These are phyloP conservation scores for Solanum hybrid DNA, from an alignment of 305 asterid genomes.

Conservation along the genomic window DNA sequence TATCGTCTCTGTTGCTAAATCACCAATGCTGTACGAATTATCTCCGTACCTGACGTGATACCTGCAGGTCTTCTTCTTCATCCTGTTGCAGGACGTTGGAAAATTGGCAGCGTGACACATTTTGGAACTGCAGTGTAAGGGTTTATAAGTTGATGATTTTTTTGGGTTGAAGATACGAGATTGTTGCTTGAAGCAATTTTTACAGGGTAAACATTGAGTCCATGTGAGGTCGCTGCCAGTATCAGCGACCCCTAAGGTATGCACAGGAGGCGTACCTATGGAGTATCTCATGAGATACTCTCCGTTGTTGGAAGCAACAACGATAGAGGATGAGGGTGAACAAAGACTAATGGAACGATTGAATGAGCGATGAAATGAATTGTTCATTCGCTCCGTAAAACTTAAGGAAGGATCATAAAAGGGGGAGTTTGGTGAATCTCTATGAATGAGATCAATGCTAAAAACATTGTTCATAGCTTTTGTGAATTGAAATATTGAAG, in stretches of 20 bases:
- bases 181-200: conserved; percentile 31
- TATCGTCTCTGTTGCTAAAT: conserved; percentile 37
- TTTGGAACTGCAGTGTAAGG: conserved; percentile 19
- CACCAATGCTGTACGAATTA: conserved; percentile 29
- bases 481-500: conserved; percentile 1
- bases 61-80: neutral
- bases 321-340: conserved; percentile 8
- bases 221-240: conserved; percentile 58
- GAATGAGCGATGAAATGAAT: conserved; percentile 30
- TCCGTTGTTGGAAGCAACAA: conserved; percentile 20
- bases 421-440: conserved; percentile 32
- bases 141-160: conserved; percentile 32
- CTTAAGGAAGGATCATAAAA: conserved; percentile 18
- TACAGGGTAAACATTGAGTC: conserved; percentile 60
- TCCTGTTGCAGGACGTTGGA: conserved; percentile 4
- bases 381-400: conserved; percentile 9
- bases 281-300: conserved; percentile 43
- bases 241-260: conserved; percentile 42
- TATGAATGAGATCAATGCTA: conserved; percentile 32
- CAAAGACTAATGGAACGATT: conserved; percentile 12
- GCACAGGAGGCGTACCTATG: conserved; percentile 42
- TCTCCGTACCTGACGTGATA: conserved; percentile 29
- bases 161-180: conserved; percentile 26
- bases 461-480: conserved; percentile 21
- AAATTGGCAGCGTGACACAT: conserved; percentile 6